These are phyloP conservation scores for Termitomyces sp. DNA, from an alignment of 768 basidiomycete genomes.

Conservation along the genomic window DNA sequence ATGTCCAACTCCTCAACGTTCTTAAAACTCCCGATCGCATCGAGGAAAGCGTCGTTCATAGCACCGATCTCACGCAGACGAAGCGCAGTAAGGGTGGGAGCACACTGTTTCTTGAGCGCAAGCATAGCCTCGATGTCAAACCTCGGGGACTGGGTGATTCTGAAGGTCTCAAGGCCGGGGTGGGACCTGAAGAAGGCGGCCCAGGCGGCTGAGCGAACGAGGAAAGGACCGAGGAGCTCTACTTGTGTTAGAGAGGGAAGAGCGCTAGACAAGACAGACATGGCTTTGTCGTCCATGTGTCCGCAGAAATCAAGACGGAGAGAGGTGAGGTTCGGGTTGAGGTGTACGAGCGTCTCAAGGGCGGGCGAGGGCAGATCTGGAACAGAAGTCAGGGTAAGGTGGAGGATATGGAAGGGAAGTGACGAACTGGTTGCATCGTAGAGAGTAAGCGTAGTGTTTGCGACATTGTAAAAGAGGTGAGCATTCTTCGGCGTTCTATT, in stretches of 20 bases:
- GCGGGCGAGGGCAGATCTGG: conserved; percentile 70
- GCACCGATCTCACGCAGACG: conserved; percentile 77
- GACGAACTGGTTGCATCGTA: conserved; percentile 89
- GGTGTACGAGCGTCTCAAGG: conserved; percentile 65
- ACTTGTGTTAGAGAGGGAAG: conserved; percentile 69
- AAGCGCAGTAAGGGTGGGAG: conserved; percentile 56
- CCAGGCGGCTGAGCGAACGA: conserved; percentile 77
- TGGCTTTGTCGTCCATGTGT: conserved; percentile 62
- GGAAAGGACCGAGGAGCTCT: conserved; percentile 86
- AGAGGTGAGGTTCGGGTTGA: conserved; percentile 81
- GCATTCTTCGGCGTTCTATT: conserved; percentile 76
- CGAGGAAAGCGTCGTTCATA: conserved; percentile 64
- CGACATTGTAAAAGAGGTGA: conserved; percentile 77
- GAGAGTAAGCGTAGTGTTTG: conserved; percentile 65
- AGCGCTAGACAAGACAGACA: conserved; percentile 56
- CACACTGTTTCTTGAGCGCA: conserved; percentile 55
- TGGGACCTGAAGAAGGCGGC: conserved; percentile 65
- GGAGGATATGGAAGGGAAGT: not conserved
- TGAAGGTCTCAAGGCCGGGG: conserved; percentile 64
- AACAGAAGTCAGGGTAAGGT: not conserved
- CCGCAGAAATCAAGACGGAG: conserved; percentile 89
- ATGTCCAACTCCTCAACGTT: conserved; percentile 65
- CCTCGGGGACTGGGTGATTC: conserved; percentile 83
- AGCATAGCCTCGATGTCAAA: conserved; percentile 72
- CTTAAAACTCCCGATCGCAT: conserved; percentile 25